Evolutionary conservation across 495 filamentous ascomycete species (phyloP).

Genomic region (Penicillium lividum): DNA sequence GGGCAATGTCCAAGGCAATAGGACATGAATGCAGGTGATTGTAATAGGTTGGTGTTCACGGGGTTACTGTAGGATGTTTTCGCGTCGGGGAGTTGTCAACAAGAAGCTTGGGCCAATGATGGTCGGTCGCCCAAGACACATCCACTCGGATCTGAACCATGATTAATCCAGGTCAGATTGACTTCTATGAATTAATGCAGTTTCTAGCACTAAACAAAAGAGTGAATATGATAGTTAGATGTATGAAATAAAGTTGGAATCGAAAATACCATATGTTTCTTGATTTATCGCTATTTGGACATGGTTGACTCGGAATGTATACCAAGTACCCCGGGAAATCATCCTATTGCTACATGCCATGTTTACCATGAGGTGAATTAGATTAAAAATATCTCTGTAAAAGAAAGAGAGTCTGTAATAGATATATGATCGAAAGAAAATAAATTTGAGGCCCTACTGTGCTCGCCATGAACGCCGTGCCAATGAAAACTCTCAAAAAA

Average conservation of each 20-base stretch:
- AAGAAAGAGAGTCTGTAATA: not conserved
- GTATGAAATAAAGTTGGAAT: not conserved
- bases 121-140: constrained; percentile 4
- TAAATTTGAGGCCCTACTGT: not conserved
- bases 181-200: too few relatives aligned
- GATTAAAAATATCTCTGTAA: not conserved
- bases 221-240: too few relatives aligned
- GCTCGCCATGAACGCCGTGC: not conserved
- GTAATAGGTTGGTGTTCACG: constrained; percentile 17
- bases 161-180: too few relatives aligned
- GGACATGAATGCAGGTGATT: constrained; percentile 6
- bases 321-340: not conserved
- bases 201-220: too few relatives aligned
- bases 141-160: constrained; percentile 3
- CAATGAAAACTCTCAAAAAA: not conserved
- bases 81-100: constrained; percentile 38
- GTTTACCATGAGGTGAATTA: not conserved
- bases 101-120: constrained; percentile 49
- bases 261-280: not conserved
- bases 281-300: not conserved
- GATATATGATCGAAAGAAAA: not conserved
- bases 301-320: too few relatives aligned
- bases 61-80: constrained; percentile 14
- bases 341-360: not conserved
- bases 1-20: constrained; percentile 4